Conservation (phyloP, 352 stramenopile genomes). For the Globisporangium spiculum region DNA sequence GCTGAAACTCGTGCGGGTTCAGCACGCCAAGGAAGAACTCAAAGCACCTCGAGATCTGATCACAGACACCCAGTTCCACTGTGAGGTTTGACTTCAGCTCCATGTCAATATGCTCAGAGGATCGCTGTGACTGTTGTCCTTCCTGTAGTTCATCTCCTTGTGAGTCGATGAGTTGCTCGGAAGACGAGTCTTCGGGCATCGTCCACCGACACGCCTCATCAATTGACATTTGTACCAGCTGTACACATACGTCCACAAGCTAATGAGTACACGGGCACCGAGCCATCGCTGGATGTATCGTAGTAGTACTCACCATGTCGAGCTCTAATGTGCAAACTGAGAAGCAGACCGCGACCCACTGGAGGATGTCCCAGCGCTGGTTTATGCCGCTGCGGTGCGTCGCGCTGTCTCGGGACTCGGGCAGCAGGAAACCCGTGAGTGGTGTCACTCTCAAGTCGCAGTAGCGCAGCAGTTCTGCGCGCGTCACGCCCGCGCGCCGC, state of each 20-base stretch:
- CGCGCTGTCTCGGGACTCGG: constrained; percentile 18
- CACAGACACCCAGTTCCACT: constrained; percentile 9
- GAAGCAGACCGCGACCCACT: constrained; percentile 51
- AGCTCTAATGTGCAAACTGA: constrained; percentile 54
- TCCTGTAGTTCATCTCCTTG: not conserved
- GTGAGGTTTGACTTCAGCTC: not conserved
- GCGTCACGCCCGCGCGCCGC: constrained; percentile 46
- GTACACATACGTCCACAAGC: not conserved
- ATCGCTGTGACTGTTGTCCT: not conserved
- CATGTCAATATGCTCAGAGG: not conserved
- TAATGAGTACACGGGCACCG: not conserved
- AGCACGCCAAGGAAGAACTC: constrained; percentile 45
- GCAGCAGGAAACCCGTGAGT: constrained; percentile 35
- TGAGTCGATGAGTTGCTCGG: not conserved
- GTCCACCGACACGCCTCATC: constrained; percentile 15
- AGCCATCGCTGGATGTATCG: not conserved
- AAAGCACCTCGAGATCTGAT: constrained; percentile 39
- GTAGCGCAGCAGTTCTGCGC: constrained; percentile 53
- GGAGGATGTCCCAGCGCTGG: constrained; percentile 57
- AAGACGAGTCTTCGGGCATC: not conserved
- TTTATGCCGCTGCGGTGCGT: constrained; percentile 33
- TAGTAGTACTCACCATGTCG: constrained; percentile 19
- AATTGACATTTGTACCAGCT: constrained; percentile 30
- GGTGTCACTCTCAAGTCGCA: constrained; percentile 41
- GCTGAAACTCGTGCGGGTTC: constrained; percentile 18